phyloP scores from a whole-genome alignment of 2,329 filamentous ascomycete species.

The Pseudogymnoascus sp. region DNA sequence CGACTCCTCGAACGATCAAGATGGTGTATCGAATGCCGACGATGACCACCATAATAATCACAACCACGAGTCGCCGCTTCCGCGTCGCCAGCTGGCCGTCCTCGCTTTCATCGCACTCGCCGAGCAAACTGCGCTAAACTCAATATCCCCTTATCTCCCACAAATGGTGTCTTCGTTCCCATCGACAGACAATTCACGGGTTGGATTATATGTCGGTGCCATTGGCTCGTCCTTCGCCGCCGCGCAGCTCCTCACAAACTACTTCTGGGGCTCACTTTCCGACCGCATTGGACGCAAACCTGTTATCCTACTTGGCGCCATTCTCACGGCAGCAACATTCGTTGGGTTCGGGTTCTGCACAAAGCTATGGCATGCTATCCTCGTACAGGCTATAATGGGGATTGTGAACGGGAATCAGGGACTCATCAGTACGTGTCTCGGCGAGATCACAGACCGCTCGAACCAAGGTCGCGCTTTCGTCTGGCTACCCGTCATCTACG shows the following conservation, averaged over 20 bases:
- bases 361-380: slow-evolving; percentile 72
- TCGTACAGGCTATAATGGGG: slow-evolving; percentile 86
- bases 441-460: slow-evolving; percentile 88
- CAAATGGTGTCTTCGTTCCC: slow-evolving; percentile 85
- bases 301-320: slow-evolving; percentile 71
- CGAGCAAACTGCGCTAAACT: slow-evolving; percentile 95
- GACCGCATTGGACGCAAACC: slow-evolving; percentile 76
- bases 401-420: slow-evolving; percentile 91
- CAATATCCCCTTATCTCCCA: slow-evolving; percentile 89
- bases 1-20: slow-evolving; percentile 27
- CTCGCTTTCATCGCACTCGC: slow-evolving; percentile 82
- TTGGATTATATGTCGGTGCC: slow-evolving; percentile 81
- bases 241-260: slow-evolving; percentile 86
- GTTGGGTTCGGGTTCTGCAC: slow-evolving; percentile 78
- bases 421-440: slow-evolving; percentile 85
- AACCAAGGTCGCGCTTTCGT: slow-evolving; percentile 93
- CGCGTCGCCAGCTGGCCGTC: slow-evolving; percentile 71
- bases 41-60: slow-evolving; percentile 27
- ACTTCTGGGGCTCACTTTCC: slow-evolving; percentile 80
- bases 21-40: slow-evolving; percentile 27
- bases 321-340: slow-evolving; percentile 76
- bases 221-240: slow-evolving; percentile 87
- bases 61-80: slow-evolving; percentile 56
- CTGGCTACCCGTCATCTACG: slow-evolving; percentile 93
- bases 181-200: slow-evolving; percentile 61